These are phyloP conservation scores for Tylopilus sp. DNA, from an alignment of 768 basidiomycete species.

Conservation along the genomic window DNA sequence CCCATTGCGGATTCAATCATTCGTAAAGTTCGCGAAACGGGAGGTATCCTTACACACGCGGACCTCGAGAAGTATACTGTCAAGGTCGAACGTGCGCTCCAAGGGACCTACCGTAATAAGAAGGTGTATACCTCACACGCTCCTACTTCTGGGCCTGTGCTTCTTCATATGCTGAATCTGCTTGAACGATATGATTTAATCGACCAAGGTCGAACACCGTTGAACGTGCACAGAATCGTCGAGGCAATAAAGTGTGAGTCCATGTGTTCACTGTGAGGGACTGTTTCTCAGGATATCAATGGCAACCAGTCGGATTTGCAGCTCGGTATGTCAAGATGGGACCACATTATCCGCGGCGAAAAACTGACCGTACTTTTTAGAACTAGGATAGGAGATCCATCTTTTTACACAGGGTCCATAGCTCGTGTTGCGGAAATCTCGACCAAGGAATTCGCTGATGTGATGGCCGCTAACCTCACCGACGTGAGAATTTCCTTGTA, in stretches of 20 bases:
- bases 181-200: constrained; percentile 68
- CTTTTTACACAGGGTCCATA: constrained; percentile 52
- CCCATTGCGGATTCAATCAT: constrained; percentile 79
- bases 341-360: constrained; percentile 8
- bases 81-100: constrained; percentile 66
- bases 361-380: constrained; percentile 39
- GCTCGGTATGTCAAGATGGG: constrained; percentile 41
- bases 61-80: constrained; percentile 74
- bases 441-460: constrained; percentile 63
- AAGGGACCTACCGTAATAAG: constrained; percentile 72
- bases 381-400: constrained; percentile 79
- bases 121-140: constrained; percentile 83
- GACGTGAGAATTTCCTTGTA: constrained; percentile 55
- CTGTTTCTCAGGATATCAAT: constrained; percentile 3
- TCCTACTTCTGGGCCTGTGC: constrained; percentile 86
- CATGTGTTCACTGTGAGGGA: constrained; percentile 14
- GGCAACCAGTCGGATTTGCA: constrained; percentile 55
- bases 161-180: constrained; percentile 89
- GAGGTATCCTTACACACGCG: constrained; percentile 74
- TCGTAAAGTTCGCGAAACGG: constrained; percentile 62
- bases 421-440: constrained; percentile 59
- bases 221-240: constrained; percentile 76
- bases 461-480: constrained; percentile 66
- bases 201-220: constrained; percentile 47
- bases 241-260: constrained; percentile 82